Conservation (phyloP, 768 basidiomycete species). For the Suillus ampliporus region DNA sequence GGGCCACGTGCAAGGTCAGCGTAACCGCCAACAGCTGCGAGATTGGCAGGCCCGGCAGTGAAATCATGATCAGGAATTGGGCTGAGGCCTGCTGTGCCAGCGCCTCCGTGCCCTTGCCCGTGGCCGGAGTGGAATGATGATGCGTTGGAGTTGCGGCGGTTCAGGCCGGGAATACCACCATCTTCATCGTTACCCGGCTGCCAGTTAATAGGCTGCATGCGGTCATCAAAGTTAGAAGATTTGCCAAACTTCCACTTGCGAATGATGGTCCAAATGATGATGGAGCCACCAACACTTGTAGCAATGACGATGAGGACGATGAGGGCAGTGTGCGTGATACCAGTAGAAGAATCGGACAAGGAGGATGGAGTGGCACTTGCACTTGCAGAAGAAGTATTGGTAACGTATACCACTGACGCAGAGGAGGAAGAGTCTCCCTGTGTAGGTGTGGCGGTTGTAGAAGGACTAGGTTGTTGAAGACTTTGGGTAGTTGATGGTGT, state of each 20-base stretch:
- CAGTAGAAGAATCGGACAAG: slow-evolving; percentile 34
- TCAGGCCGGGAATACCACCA: slow-evolving; percentile 49
- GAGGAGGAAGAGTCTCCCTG: slow-evolving; percentile 57
- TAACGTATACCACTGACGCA: slow-evolving; percentile 41
- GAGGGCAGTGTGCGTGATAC: slow-evolving; percentile 49
- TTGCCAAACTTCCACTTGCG: slow-evolving; percentile 91
- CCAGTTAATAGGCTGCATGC: slow-evolving; percentile 90
- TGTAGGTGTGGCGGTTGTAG: slow-evolving; percentile 37
- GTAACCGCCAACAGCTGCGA: slow-evolving; percentile 79
- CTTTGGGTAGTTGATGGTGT: slow-evolving; percentile 14
- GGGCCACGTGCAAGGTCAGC: slow-evolving; percentile 81
- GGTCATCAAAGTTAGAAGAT: slow-evolving; percentile 80
- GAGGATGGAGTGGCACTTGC: slow-evolving; percentile 29
- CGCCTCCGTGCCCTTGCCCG: slow-evolving; percentile 39
- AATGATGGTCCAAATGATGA: slow-evolving; percentile 87
- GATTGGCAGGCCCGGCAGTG: slow-evolving; percentile 60
- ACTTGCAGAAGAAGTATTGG: slow-evolving; percentile 22
- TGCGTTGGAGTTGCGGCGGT: slow-evolving; percentile 57
- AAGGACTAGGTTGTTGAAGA: slow-evolving; percentile 18
- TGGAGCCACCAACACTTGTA: slow-evolving; percentile 66
- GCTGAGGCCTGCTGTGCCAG: slow-evolving; percentile 36
- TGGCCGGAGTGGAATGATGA: slow-evolving; percentile 73
- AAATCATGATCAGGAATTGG: slow-evolving; percentile 79
- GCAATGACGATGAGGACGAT: slow-evolving; percentile 76
- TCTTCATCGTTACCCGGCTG: slow-evolving; percentile 61